A percentile compares a stretch with the other conserved stretches of the same genome.
Conservation (phyloP, 148 eudicot genomes). For the Amaranthus palmeri region DNA sequence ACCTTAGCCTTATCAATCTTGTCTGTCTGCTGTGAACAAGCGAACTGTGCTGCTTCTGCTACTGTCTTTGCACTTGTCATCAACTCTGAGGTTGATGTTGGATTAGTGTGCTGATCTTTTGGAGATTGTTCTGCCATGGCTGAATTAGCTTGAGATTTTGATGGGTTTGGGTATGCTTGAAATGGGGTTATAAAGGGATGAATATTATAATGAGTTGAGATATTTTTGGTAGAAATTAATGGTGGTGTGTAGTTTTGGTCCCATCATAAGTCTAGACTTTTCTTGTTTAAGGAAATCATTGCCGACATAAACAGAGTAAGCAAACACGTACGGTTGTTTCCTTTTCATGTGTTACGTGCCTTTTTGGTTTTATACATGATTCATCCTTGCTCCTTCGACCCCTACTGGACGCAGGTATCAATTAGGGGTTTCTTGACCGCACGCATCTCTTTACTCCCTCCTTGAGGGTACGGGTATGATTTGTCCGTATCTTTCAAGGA, state of each 20-base stretch:
- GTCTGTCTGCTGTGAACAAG: conserved; percentile 12
- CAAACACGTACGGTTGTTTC: neutral
- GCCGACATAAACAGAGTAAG: neutral
- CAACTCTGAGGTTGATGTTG: conserved; percentile 30
- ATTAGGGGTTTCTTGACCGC: too few species aligned
- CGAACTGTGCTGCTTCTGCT: conserved; percentile 44
- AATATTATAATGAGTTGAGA: conserved; percentile 8
- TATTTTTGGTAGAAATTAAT: neutral
- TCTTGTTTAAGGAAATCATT: neutral
- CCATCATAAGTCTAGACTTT: neutral
- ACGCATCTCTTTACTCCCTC: too few species aligned
- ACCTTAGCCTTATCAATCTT: conserved; percentile 40
- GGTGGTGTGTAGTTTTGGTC: conserved; percentile 8
- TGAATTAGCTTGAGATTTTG: neutral
- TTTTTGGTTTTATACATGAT: too few species aligned
- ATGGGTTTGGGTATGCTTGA: neutral
- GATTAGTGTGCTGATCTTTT: neutral
- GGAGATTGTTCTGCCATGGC: conserved; percentile 18
- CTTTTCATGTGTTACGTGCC: too few species aligned
- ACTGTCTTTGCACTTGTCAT: conserved; percentile 43
- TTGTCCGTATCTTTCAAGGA: too few species aligned
- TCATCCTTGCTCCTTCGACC: too few species aligned
- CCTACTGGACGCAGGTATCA: too few species aligned
- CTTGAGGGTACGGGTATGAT: too few species aligned
- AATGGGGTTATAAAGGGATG: neutral